A percentile compares a stretch with the other conserved stretches of the same genome.
phyloP scores from a whole-genome alignment of 352 stramenopile genomes.

The Globisporangium recalcitrans region DNA sequence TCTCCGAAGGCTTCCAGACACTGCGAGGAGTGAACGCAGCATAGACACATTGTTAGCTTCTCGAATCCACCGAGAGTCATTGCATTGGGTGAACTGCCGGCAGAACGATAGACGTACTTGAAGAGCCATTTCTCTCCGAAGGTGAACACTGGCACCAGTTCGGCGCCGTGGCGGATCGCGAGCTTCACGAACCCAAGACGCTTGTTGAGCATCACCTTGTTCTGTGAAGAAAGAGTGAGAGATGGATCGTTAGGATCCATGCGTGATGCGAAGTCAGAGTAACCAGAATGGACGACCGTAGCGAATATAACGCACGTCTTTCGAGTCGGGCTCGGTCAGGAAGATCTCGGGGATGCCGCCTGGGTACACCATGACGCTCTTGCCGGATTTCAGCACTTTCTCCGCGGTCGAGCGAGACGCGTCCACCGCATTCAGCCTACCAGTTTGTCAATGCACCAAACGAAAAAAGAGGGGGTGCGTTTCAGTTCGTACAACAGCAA shows the following conservation, averaged over 20 bases:
- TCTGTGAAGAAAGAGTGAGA: slow-evolving; percentile 14
- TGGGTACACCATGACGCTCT: slow-evolving; percentile 69
- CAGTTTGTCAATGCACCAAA: not conserved
- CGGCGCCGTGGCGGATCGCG: slow-evolving; percentile 65
- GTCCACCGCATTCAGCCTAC: slow-evolving; percentile 57
- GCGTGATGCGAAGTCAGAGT: too few species aligned
- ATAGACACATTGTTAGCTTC: too few species aligned
- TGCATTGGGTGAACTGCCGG: too few species aligned
- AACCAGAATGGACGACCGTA: too few species aligned
- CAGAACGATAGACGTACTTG: slow-evolving; percentile 21
- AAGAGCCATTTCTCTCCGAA: slow-evolving; percentile 81
- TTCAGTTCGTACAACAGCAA: too few species aligned
- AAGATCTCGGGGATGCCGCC: slow-evolving; percentile 81
- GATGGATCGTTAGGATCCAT: too few species aligned
- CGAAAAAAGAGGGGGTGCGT: too few species aligned
- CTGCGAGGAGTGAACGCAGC: too few species aligned
- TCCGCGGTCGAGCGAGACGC: slow-evolving; percentile 67
- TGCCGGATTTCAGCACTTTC: slow-evolving; percentile 61
- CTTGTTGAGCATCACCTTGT: slow-evolving; percentile 68
- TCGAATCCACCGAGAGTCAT: too few species aligned
- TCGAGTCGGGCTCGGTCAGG: slow-evolving; percentile 61
- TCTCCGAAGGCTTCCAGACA: slow-evolving; percentile 9
- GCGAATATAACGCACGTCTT: slow-evolving; percentile 13
- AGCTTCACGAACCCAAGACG: slow-evolving; percentile 79
- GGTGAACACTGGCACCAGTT: slow-evolving; percentile 77